phyloP scores from a whole-genome alignment of 371 early-diverging fungal genomes.

The Saksenaea vasiformis region DNA sequence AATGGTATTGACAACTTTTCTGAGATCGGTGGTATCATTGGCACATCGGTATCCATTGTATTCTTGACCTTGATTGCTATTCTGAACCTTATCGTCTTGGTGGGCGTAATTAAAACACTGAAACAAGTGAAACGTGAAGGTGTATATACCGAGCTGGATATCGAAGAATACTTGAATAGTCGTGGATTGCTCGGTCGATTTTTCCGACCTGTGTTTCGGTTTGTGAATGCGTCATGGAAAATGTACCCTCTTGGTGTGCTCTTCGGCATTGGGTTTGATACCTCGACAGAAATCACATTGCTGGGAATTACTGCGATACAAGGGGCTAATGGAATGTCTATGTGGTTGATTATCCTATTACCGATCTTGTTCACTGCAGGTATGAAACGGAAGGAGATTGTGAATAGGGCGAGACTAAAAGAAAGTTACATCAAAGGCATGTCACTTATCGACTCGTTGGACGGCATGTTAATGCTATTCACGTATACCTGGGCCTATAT shows the following conservation, averaged over 20 bases:
- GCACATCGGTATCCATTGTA: constrained; percentile 57
- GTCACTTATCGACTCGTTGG: constrained; percentile 67
- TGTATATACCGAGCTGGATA: constrained; percentile 48
- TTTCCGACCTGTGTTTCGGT: constrained; percentile 57
- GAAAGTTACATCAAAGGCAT: constrained; percentile 41
- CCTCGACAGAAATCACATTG: constrained; percentile 64
- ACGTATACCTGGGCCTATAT: constrained; percentile 68
- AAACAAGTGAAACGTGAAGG: constrained; percentile 43
- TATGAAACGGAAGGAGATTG: constrained; percentile 7
- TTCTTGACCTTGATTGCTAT: constrained; percentile 63
- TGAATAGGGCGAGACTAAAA: neutral
- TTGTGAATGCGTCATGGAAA: constrained; percentile 66
- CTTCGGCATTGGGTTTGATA: constrained; percentile 76
- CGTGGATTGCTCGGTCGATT: constrained; percentile 44
- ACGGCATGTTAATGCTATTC: constrained; percentile 66
- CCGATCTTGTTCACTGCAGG: constrained; percentile 70
- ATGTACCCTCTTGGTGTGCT: constrained; percentile 67
- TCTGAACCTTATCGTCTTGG: constrained; percentile 53
- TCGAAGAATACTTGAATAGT: constrained; percentile 39
- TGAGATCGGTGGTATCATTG: constrained; percentile 56
- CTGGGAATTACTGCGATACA: constrained; percentile 59
- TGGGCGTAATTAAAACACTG: constrained; percentile 42
- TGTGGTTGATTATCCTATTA: constrained; percentile 58
- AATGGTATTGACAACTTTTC: constrained; percentile 51
- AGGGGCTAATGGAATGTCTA: constrained; percentile 48